Base-by-base conservation (phyloP, 2,329 filamentous ascomycete genomes). In the Whalleya microplaca region DNA sequence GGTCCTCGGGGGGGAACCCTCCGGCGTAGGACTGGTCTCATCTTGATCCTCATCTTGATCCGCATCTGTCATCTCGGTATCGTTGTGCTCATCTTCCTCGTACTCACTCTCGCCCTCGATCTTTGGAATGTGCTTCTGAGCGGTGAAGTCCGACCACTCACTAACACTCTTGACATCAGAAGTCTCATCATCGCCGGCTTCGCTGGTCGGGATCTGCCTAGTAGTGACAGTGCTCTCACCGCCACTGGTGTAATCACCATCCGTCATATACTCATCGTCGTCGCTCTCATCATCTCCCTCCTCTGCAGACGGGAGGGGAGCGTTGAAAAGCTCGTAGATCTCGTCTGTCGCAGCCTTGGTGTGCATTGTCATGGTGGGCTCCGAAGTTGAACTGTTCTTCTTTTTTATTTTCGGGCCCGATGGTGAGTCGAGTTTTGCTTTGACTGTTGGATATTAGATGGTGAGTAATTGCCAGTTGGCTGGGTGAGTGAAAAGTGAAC, bases 351-450 rank as follows among this genome's bases (percentile, higher is more conserved):
- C 95, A 63, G 95, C 94, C 66, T 86, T 91, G 12, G 95, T 99
- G 70, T 98, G 92, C 63, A 99, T 85, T 0, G 95, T 99, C 93
- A 99, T 97, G 1, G 95, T 99, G n/a, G 93, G 91, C 73, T 98
- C 94, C 49, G 82, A 78, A 2, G 81, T 75, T 2, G 65, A 64
- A 37, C 58, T 66, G 52, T 87, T 87, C 72, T 90, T 95, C 72
- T 91, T 91, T 62, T 88, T 89, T 53, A 94, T 82, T 73, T 96
- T 98, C 3, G 86, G 87, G n/a, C 87, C 85, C 0, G 90, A 90
- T 0, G 93, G 94, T 1, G 94, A 97, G 68, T 95, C 91, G 52
- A 98, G 79, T 66, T 97, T 97, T 55, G 92, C 89, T 80, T 96
- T 95, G 73, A 98, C 92, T 95, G 64, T 59, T 27, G 58, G 41